Conservation (phyloP, 805 yeast species). For the Myxozyma nipponensis region DNA sequence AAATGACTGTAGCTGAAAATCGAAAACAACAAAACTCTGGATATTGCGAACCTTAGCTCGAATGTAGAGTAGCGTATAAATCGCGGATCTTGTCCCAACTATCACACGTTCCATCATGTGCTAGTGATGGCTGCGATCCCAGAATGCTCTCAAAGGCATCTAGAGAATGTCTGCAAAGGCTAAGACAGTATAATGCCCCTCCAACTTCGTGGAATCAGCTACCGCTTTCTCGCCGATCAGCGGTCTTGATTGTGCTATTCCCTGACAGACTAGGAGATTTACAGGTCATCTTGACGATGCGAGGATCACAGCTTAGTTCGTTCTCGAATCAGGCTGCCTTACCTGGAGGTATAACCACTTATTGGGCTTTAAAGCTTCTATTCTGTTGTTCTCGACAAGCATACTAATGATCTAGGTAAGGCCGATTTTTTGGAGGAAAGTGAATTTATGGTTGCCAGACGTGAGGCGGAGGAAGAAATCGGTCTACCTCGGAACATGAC, state of each 20-base stretch:
- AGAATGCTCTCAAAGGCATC: conserved; percentile 10
- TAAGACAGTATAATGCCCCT: conserved; percentile 18
- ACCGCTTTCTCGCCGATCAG: conserved; percentile 68
- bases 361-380: neutral
- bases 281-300: conserved; percentile 70
- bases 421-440: conserved; percentile 63
- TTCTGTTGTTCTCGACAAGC: neutral
- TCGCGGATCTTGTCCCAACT: too few species aligned
- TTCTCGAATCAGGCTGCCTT: conserved; percentile 89
- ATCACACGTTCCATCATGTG: too few species aligned
- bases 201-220: conserved; percentile 46
- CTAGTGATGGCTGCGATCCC: too few species aligned
- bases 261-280: conserved; percentile 62
- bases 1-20: too few species aligned
- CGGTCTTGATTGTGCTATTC: conserved; percentile 73
- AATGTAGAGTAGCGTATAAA: too few species aligned
- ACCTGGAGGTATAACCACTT: conserved; percentile 84
- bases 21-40: too few species aligned
- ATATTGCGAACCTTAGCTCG: too few species aligned
- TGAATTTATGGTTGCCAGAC: conserved; percentile 68
- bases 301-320: conserved; percentile 63
- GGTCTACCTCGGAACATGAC: conserved; percentile 50
- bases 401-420: conserved; percentile 75
- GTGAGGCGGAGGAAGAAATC: conserved; percentile 86
- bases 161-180: conserved; percentile 16